Evolutionary conservation across 129 eudicot genomes (phyloP), one percentile per base, ranked within the genome.

Genomic region (Chrysanthemum seticuspe): DNA sequence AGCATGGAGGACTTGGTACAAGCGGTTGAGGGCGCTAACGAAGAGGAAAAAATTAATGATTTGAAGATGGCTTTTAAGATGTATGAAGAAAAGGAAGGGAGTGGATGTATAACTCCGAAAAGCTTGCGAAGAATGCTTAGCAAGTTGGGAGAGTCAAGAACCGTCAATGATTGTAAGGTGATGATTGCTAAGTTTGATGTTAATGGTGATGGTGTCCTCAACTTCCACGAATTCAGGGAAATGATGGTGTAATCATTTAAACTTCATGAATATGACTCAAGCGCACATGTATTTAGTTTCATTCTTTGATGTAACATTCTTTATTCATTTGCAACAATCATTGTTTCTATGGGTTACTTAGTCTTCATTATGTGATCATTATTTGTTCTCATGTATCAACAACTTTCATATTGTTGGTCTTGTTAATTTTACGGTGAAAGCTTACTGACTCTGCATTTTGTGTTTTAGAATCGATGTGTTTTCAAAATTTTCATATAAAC

Each of bases 101-200:
- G 67, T 62, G 67, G 67, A 7, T 31, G 67, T 34, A 62, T 62
- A 62, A 62, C 67, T 5, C 67, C 67, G 13, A 62, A 2, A 62
- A 62, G 67, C 13, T 62, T 62, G 19, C 34, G 49, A 13, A 62
- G 67, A 14, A 62, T 31, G 49, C 67, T 62, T 29, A 62, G 67
- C 13, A 62, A 31, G 16, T 62, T 62, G 7, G 67, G 67, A 62
- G 67, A 62, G 21, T 62, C 67, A 49, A 61, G 49, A 62, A 62
- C 49, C 13, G 67, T 62, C 13, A 18, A 62, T 62, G 67, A 62
- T 11, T 62, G 67, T 34, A 13, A 62, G 67, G 5, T 62, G 67
- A 62, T 62, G 67, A 62, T 62, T 4, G 67, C 67, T 11, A 62
- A 1, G 16, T 62, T 31, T 23, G 67, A 62, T 12, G n/a, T 29